Percentiles rank a stretch among this genome's conserved stretches.
phyloP scores from a whole-genome alignment of 2,329 filamentous ascomycete genomes.

The Neophaeococcomyces mojaviensis region DNA sequence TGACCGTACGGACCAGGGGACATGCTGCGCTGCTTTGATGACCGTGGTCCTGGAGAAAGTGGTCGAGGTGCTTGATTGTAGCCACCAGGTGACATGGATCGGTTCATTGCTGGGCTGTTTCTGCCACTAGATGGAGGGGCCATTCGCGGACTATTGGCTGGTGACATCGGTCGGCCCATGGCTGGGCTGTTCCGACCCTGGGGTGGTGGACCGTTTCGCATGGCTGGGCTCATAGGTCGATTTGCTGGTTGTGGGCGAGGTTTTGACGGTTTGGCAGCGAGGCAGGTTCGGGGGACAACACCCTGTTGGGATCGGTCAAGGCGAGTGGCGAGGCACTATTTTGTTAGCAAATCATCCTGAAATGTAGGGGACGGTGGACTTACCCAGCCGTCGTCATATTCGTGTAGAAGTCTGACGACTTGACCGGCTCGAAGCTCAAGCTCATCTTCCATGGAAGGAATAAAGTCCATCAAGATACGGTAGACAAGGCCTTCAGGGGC shows the following conservation, averaged over 20 bases:
- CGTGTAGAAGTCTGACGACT: slow-evolving; percentile 80
- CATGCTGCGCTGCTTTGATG: slow-evolving; percentile 35
- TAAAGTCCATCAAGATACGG: slow-evolving; percentile 90
- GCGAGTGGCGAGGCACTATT: slow-evolving; percentile 76
- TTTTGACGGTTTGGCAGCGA: slow-evolving; percentile 87
- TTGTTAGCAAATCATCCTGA: slow-evolving; percentile 30
- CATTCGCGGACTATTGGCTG: slow-evolving; percentile 23
- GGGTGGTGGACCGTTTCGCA: slow-evolving; percentile 24
- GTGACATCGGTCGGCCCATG: slow-evolving; percentile 36
- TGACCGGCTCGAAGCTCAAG: slow-evolving; percentile 73
- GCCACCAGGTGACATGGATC: slow-evolving; percentile 20
- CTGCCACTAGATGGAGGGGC: slow-evolving; percentile 3
- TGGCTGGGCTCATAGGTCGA: slow-evolving; percentile 24
- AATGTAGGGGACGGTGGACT: slow-evolving; percentile 43
- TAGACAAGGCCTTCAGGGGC: slow-evolving; percentile 68
- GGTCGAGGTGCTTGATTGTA: slow-evolving; percentile 30
- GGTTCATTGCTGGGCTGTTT: slow-evolving; percentile 17
- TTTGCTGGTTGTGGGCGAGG: slow-evolving; percentile 53
- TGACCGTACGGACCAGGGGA: slow-evolving; percentile 40
- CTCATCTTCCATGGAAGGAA: slow-evolving; percentile 86
- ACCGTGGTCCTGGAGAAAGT: slow-evolving; percentile 42
- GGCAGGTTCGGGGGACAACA: slow-evolving; percentile 85
- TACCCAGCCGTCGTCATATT: slow-evolving; percentile 98
- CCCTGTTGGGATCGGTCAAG: slow-evolving; percentile 88
- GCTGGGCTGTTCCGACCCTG: slow-evolving; percentile 27